These are phyloP conservation scores for Trichaptum fuscoviolaceum DNA, from an alignment of 768 basidiomycete genomes.

Conservation along the genomic window DNA sequence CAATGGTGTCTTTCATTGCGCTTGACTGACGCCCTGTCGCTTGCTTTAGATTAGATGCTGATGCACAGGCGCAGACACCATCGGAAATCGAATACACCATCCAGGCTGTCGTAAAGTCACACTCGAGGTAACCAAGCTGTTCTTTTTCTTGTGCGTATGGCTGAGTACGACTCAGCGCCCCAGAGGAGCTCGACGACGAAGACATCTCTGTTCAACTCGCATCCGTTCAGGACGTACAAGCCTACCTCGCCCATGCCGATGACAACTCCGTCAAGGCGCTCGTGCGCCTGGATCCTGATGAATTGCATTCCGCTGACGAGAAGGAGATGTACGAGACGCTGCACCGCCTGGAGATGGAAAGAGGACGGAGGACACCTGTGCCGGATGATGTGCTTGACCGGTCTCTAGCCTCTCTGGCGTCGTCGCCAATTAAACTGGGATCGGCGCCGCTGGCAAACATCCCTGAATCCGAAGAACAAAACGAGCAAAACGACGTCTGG, in stretches of 20 bases:
- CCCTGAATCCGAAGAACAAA: background rate
- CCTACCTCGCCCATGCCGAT: constrained; percentile 2
- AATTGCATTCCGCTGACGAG: background rate
- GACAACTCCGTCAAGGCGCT: background rate
- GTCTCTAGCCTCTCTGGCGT: background rate
- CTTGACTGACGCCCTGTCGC: background rate
- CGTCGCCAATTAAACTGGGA: background rate
- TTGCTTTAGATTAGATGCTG: background rate
- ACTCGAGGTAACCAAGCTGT: background rate
- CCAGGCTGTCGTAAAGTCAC: background rate
- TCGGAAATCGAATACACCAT: background rate
- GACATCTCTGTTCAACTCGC: constrained; percentile 1
- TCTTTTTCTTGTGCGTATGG: background rate
- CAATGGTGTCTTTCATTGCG: background rate
- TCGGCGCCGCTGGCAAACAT: background rate
- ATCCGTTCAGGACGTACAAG: background rate
- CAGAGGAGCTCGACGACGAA: background rate
- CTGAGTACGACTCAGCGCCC: background rate
- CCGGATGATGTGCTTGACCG: constrained; percentile 3
- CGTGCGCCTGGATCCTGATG: background rate
- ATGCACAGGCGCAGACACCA: background rate
- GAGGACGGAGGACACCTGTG: background rate
- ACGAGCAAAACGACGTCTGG: background rate
- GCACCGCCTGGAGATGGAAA: constrained; percentile 1
- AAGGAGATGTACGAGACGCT: background rate